Evolutionary conservation across 202 grass and related monocot genomes (phyloP).

Genomic region (Elaeis oleifera): DNA sequence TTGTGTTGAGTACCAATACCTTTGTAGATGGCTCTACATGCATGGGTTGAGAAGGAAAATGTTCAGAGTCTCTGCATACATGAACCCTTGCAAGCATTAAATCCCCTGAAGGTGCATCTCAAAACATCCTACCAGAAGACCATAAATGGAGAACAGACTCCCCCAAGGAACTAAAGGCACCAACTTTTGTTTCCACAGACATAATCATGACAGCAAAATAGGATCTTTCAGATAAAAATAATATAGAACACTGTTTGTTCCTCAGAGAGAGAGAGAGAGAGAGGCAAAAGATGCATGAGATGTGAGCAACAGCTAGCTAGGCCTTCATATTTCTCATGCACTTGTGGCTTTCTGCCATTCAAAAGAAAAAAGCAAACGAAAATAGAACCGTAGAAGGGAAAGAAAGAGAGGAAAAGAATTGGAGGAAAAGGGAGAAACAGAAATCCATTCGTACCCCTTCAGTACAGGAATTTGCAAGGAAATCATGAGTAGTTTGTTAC

Average conservation of each 20-base stretch:
- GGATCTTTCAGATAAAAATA: slow-evolving; percentile 11
- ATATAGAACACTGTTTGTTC: not conserved
- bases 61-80: slow-evolving; percentile 79
- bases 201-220: not conserved
- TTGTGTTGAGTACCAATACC: slow-evolving; percentile 24
- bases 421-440: slow-evolving; percentile 21
- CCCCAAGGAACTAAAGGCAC: slow-evolving; percentile 3
- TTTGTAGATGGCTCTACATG: slow-evolving; percentile 51
- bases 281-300: slow-evolving; percentile 8
- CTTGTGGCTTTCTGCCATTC: slow-evolving; percentile 21
- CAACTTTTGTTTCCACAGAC: slow-evolving; percentile 16
- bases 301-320: not conserved
- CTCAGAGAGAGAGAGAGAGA: slow-evolving; percentile 6
- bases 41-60: slow-evolving; percentile 89
- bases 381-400: slow-evolving; percentile 16
- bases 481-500: slow-evolving; percentile 93
- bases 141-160: not conserved
- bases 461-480: slow-evolving; percentile 35
- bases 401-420: slow-evolving; percentile 25
- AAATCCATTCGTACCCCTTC: slow-evolving; percentile 45
- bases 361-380: slow-evolving; percentile 9
- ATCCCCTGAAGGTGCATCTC: slow-evolving; percentile 13
- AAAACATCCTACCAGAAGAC: not conserved
- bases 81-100: slow-evolving; percentile 29
- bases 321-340: slow-evolving; percentile 13